A percentile compares a stretch with the other conserved stretches of the same genome.
phyloP scores from a whole-genome alignment of 2,329 filamentous ascomycete species.

The Rachicladosporium sp. region DNA sequence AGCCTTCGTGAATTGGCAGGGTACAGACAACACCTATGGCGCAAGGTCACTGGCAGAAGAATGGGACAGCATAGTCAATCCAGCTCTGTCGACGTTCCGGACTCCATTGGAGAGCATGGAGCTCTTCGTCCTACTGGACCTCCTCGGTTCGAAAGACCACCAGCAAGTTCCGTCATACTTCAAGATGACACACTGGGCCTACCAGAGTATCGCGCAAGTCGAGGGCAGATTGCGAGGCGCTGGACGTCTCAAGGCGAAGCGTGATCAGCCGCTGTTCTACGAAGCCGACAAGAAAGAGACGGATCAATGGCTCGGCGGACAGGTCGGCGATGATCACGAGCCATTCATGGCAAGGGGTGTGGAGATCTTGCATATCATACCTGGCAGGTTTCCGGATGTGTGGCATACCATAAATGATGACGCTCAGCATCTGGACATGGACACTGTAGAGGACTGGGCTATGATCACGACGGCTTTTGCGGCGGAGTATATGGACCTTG shows the following conservation, averaged over 20 bases:
- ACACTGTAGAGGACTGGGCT: constrained; percentile 77
- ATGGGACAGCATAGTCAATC: constrained; percentile 63
- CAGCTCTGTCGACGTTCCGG: constrained; percentile 60
- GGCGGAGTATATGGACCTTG: constrained; percentile 84
- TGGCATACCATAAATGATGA: constrained; percentile 85
- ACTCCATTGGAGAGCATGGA: constrained; percentile 68
- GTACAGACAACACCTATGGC: constrained; percentile 76
- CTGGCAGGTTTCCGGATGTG: constrained; percentile 64
- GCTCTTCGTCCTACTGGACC: constrained; percentile 82
- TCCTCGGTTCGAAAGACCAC: constrained; percentile 54
- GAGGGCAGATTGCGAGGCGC: constrained; percentile 63
- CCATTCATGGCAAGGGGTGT: constrained; percentile 83
- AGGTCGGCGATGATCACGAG: constrained; percentile 69
- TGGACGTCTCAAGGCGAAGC: constrained; percentile 51
- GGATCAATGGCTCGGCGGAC: constrained; percentile 38
- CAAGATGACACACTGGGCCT: constrained; percentile 85
- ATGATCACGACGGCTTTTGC: constrained; percentile 72
- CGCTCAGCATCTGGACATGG: constrained; percentile 67
- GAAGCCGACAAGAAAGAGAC: constrained; percentile 44
- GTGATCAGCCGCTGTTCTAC: constrained; percentile 51
- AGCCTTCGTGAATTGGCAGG: constrained; percentile 71
- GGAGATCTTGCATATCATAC: constrained; percentile 80
- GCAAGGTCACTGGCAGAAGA: constrained; percentile 62
- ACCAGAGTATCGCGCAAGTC: constrained; percentile 59
- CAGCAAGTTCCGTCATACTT: constrained; percentile 78